A percentile compares a stretch with the other conserved stretches of the same genome.
phyloP scores from a whole-genome alignment of 1,139 yeast species.

The Lodderomyces jiufengensis region DNA sequence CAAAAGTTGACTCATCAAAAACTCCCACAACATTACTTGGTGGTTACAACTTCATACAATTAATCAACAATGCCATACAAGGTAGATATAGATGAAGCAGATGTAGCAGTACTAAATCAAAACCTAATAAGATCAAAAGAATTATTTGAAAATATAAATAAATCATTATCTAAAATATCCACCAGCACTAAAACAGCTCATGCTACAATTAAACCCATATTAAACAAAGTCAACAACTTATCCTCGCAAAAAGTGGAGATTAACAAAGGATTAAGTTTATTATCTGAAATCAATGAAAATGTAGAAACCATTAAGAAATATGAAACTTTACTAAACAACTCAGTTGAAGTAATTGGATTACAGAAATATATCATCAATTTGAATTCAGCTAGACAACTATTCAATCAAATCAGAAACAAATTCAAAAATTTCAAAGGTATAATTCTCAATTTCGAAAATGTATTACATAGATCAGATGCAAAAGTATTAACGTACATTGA shows the following conservation, averaged over 20 bases:
- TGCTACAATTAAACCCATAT: constrained; percentile 64
- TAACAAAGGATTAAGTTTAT: constrained; percentile 55
- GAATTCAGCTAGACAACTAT: constrained; percentile 29
- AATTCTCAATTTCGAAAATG: constrained; percentile 41
- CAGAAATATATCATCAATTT: constrained; percentile 38
- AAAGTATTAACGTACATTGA: constrained; percentile 35
- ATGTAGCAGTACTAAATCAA: constrained; percentile 76
- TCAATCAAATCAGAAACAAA: constrained; percentile 33
- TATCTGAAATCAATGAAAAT: constrained; percentile 61
- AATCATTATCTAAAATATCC: constrained; percentile 55
- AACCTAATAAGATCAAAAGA: constrained; percentile 58
- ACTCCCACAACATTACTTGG: too few species aligned
- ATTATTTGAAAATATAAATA: constrained; percentile 53
- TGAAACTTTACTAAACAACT: constrained; percentile 40
- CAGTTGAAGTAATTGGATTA: constrained; percentile 39
- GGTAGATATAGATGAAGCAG: constrained; percentile 75
- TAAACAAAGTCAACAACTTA: constrained; percentile 58
- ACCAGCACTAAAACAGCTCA: constrained; percentile 61
- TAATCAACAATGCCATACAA: constrained; percentile 19
- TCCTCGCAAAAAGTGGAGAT: constrained; percentile 56
- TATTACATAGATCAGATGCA: constrained; percentile 45
- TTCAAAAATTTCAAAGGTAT: constrained; percentile 50
- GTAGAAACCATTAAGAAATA: constrained; percentile 58
- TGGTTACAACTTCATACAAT: too few species aligned
- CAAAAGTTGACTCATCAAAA: constrained; percentile 1